A percentile compares a stretch with the other conserved stretches of the same genome.
phyloP scores from a whole-genome alignment of 345 rosid genomes.

The Arabis hirsuta region DNA sequence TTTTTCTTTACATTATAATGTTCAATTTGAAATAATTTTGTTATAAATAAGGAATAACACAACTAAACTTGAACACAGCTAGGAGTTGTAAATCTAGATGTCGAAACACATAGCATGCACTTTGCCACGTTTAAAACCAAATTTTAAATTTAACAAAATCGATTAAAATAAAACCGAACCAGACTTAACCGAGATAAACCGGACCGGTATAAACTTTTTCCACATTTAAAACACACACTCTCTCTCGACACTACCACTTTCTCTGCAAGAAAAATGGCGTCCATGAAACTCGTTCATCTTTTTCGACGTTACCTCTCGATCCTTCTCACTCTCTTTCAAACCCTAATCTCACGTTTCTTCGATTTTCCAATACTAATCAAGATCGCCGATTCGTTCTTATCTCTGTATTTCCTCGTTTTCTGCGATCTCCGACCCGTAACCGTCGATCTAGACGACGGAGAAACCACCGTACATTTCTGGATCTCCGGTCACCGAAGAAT shows the following conservation, averaged over 20 bases:
- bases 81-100: conserved; percentile 28
- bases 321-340: conserved; percentile 33
- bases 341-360: conserved; percentile 27
- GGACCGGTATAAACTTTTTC: not conserved
- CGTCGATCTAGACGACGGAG: conserved; percentile 58
- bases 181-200: conserved; percentile 1
- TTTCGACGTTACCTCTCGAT: conserved; percentile 31
- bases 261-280: conserved; percentile 35
- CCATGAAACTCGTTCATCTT: conserved; percentile 43
- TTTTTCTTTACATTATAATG: too few species aligned
- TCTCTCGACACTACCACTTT: conserved; percentile 7
- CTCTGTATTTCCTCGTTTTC: conserved; percentile 50
- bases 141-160: not conserved
- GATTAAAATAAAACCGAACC: not conserved
- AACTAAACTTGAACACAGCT: not conserved
- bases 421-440: conserved; percentile 62
- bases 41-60: not conserved
- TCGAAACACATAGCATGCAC: conserved; percentile 33
- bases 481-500: conserved; percentile 52
- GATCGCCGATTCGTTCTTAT: conserved; percentile 46
- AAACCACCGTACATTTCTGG: conserved; percentile 74
- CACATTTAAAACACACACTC: conserved; percentile 18
- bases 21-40: not conserved
- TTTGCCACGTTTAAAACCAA: conserved; percentile 33
- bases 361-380: conserved; percentile 47